phyloP scores from a whole-genome alignment of 2,329 filamentous ascomycete genomes.

The Colletotrichum sojae region DNA sequence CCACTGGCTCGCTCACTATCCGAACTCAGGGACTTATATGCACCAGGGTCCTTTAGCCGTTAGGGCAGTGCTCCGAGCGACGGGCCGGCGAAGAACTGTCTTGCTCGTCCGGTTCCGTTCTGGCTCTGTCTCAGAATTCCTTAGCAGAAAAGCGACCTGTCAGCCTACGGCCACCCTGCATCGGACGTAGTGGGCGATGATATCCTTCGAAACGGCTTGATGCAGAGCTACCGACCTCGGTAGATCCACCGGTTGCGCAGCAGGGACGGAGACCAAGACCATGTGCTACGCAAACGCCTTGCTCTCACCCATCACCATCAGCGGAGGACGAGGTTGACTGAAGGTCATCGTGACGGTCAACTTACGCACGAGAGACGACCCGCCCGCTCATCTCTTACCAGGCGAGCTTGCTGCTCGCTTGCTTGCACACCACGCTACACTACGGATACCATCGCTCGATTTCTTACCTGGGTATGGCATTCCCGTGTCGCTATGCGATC shows the following conservation, averaged over 20 bases:
- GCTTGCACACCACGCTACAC: too few relatives aligned
- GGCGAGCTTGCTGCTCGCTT: constrained; percentile 10
- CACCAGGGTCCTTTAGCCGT: constrained; percentile 10
- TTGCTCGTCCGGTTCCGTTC: constrained; percentile 32
- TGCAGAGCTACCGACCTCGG: constrained; percentile 29
- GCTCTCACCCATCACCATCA: background rate
- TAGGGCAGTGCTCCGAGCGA: constrained; percentile 17
- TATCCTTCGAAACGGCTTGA: constrained; percentile 35
- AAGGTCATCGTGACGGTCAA: background rate
- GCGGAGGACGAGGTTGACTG: too few relatives aligned
- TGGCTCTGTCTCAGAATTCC: constrained; percentile 39
- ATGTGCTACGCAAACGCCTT: constrained; percentile 19
- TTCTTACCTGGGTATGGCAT: constrained; percentile 1
- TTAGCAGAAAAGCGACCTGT: constrained; percentile 23
- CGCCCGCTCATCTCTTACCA: constrained; percentile 13
- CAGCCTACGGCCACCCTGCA: constrained; percentile 26
- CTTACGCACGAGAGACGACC: constrained; percentile 18
- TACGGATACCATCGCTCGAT: background rate
- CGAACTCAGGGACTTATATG: background rate
- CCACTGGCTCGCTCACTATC: background rate
- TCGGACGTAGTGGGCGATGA: constrained; percentile 28
- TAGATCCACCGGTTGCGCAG: constrained; percentile 8
- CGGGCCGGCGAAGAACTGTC: constrained; percentile 14
- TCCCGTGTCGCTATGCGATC: constrained; percentile 19
- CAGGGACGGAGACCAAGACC: background rate